Conservation (phyloP, 106 monocot genomes). For the Platanthera guangdongensis region DNA sequence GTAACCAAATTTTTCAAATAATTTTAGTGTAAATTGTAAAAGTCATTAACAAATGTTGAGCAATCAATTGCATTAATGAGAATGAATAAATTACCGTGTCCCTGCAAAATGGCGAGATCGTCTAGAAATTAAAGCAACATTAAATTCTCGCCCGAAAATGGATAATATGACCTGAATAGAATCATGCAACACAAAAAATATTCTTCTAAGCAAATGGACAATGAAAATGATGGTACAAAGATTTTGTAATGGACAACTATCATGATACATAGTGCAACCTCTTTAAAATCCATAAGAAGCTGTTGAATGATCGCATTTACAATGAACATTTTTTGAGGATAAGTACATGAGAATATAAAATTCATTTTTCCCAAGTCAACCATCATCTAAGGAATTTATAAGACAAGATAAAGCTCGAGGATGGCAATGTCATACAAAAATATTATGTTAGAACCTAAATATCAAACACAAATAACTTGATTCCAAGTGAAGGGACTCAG, state of each 20-base stretch:
- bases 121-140: constrained; percentile 72
- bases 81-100: constrained; percentile 56
- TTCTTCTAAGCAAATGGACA: neutral
- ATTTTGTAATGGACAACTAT: constrained; percentile 3
- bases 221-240: neutral
- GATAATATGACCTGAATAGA: constrained; percentile 56
- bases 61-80: neutral
- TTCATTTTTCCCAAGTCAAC: neutral
- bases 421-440: neutral
- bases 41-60: neutral
- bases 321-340: neutral
- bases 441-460: neutral
- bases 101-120: constrained; percentile 99
- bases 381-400: neutral
- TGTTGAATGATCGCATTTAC: neutral
- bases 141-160: constrained; percentile 80
- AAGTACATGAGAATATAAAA: neutral
- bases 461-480: no score
- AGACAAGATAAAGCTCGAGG: neutral
- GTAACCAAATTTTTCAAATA: neutral
- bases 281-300: neutral
- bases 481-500: no score
- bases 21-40: neutral
- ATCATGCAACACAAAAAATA: neutral
- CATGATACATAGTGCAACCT: neutral